Conservation (phyloP, 2,329 filamentous ascomycete species). For the Claviceps quebecensis region DNA sequence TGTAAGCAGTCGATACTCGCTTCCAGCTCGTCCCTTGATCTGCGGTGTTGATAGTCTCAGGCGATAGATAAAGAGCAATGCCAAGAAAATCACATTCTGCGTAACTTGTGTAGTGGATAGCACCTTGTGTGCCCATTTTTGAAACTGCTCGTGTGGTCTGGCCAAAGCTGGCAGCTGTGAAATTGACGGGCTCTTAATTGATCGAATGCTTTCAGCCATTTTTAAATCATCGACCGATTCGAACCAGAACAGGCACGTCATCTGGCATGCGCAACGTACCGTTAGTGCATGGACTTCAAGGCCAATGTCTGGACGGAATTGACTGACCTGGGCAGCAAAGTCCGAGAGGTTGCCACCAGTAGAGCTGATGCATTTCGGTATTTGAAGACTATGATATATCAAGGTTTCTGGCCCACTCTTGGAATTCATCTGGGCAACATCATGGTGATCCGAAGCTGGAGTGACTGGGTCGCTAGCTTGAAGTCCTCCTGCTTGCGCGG, state of each 20-base stretch:
- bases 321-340: slow-evolving; percentile 64
- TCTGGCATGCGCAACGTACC: slow-evolving; percentile 33
- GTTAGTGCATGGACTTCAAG: background rate
- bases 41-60: slow-evolving; percentile 80
- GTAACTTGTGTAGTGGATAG: slow-evolving; percentile 91
- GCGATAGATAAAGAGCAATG: slow-evolving; percentile 82
- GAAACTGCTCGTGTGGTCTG: slow-evolving; percentile 64
- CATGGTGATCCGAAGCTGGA: slow-evolving; percentile 18
- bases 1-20: slow-evolving; percentile 83
- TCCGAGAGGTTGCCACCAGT: slow-evolving; percentile 65
- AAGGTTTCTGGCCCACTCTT: slow-evolving; percentile 29
- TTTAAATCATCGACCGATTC: slow-evolving; percentile 71
- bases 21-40: slow-evolving; percentile 83
- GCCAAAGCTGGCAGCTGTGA: slow-evolving; percentile 55
- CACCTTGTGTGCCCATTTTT: slow-evolving; percentile 87
- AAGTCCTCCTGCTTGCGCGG: slow-evolving; percentile 14
- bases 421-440: slow-evolving; percentile 17
- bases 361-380: slow-evolving; percentile 62
- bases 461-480: slow-evolving; percentile 24
- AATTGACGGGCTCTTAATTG: slow-evolving; percentile 25
- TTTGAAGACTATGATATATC: slow-evolving; percentile 48
- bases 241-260: slow-evolving; percentile 97
- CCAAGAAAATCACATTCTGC: slow-evolving; percentile 84
- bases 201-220: slow-evolving; percentile 50
- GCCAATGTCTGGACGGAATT: background rate